A percentile compares a stretch with the other conserved stretches of the same genome.
Conservation (phyloP, 1,284 basidiomycete genomes). For the Trichosporon ovoides region DNA sequence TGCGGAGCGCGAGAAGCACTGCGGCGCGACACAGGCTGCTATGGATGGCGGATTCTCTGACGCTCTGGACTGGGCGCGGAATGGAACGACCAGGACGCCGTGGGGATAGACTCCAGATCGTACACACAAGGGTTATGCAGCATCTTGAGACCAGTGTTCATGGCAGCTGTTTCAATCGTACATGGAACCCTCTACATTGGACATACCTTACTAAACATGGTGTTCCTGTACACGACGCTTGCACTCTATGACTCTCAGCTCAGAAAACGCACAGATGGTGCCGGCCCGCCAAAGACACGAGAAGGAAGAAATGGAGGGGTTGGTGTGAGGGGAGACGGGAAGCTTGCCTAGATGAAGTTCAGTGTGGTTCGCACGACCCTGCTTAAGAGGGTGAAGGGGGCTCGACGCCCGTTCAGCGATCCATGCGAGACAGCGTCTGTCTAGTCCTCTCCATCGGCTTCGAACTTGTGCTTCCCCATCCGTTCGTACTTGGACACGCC, state of each 20-base stretch:
- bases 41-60: background rate
- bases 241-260: background rate
- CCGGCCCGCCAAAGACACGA: no score
- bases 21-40: background rate
- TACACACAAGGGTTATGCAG: no score
- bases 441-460: conserved; percentile 73
- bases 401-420: no score
- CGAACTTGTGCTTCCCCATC: conserved; percentile 77
- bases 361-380: no score
- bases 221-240: background rate
- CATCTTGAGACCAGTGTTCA: no score
- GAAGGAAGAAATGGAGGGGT: no score
- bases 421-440: no score
- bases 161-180: background rate
- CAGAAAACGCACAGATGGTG: no score
- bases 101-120: background rate
- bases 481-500: conserved; percentile 71
- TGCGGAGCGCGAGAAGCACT: conserved; percentile 1
- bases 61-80: background rate
- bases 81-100: background rate
- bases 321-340: background rate
- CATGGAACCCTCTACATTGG: background rate
- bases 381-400: no score
- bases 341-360: background rate
- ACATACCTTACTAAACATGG: background rate